These are phyloP conservation scores for Babesia divergens DNA, from an alignment of 169 alveolate genomes.

Conservation along the genomic window DNA sequence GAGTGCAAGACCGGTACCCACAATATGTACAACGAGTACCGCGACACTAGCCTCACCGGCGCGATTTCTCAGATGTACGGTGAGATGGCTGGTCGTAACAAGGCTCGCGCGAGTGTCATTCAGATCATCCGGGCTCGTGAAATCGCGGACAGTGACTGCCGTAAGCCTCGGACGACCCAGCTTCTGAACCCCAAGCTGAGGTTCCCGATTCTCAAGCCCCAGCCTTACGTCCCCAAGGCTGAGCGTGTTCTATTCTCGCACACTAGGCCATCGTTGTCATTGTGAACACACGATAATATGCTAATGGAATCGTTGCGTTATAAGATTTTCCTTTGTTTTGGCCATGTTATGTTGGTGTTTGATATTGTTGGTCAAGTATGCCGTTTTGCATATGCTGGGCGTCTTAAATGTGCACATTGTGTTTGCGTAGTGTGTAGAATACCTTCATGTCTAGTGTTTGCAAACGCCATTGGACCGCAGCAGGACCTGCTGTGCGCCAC, in stretches of 20 bases:
- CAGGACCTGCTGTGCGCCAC: too few relatives aligned
- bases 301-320: background rate
- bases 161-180: constrained; percentile 84
- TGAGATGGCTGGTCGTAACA: constrained; percentile 98
- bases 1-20: constrained; percentile 97
- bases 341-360: background rate
- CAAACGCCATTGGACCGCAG: too few relatives aligned
- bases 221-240: constrained; percentile 36
- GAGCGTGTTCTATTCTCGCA: constrained; percentile 35
- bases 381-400: too few relatives aligned
- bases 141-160: constrained; percentile 77
- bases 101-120: constrained; percentile 93
- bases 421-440: too few relatives aligned
- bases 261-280: constrained; percentile 44
- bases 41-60: constrained; percentile 93
- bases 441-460: too few relatives aligned
- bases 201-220: constrained; percentile 83
- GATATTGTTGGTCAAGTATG: too few relatives aligned
- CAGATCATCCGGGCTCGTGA: constrained; percentile 88
- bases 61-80: constrained; percentile 95
- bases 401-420: too few relatives aligned
- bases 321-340: background rate
- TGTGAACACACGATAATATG: background rate
- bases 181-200: constrained; percentile 81
- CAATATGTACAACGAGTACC: constrained; percentile 99